Evolutionary conservation across 1,284 basidiomycete species (phyloP).

Genomic region (Wallemia mellicola): DNA sequence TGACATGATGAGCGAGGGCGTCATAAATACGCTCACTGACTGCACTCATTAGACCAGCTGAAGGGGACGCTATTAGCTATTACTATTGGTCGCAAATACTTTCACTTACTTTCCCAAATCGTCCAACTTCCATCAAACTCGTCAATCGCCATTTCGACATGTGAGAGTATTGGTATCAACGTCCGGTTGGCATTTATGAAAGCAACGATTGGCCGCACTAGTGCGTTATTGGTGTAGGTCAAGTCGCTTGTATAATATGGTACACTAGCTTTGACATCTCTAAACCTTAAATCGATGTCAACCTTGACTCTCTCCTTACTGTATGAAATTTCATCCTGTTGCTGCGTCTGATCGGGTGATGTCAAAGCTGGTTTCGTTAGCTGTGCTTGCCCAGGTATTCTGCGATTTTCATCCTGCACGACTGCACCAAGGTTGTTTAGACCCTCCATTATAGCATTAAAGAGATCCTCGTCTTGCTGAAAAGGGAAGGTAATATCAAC

Average conservation of each 20-base stretch:
- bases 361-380: constrained; percentile 6
- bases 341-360: constrained; percentile 7
- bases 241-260: constrained; percentile 65
- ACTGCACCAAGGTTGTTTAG: constrained; percentile 11
- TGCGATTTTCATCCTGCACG: constrained; percentile 4
- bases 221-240: constrained; percentile 74
- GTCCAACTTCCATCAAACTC: constrained; percentile 78
- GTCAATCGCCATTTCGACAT: constrained; percentile 40
- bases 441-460: constrained; percentile 10
- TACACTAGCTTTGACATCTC: constrained; percentile 84
- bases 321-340: not conserved
- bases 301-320: constrained; percentile 20
- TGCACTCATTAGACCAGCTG: constrained; percentile 13
- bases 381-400: constrained; percentile 4
- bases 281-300: constrained; percentile 80
- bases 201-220: constrained; percentile 84
- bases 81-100: not conserved
- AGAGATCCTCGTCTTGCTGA: constrained; percentile 33
- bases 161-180: constrained; percentile 63
- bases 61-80: not conserved
- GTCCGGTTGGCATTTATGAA: constrained; percentile 93
- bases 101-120: constrained; percentile 47
- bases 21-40: constrained; percentile 28
- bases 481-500: constrained; percentile 91
- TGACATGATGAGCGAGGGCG: constrained; percentile 70